Evolutionary conservation across 495 filamentous ascomycete genomes (phyloP).

Genomic region (Astrothelium macrocarpum): DNA sequence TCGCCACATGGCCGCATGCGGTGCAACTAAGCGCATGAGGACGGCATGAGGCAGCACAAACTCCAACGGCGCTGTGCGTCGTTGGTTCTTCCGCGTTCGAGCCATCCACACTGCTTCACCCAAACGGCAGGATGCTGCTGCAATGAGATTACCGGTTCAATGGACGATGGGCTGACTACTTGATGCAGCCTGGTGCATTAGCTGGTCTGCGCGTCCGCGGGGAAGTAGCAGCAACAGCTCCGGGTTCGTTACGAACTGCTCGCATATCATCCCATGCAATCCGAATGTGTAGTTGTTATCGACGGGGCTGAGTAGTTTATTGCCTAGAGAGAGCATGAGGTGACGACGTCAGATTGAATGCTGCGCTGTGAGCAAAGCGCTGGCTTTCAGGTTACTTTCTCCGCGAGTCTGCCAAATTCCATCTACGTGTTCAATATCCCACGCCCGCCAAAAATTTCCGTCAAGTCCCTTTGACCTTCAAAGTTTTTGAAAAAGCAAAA

Average conservation of each 20-base stretch:
- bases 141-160: neutral
- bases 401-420: neutral
- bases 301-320: neutral
- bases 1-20: neutral
- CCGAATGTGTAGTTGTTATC: neutral
- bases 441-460: neutral
- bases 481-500: neutral
- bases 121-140: neutral
- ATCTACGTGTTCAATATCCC: neutral
- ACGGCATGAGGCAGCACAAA: neutral
- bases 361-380: neutral
- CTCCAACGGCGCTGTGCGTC: neutral
- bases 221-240: neutral
- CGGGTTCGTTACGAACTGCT: neutral
- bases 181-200: neutral
- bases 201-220: neutral
- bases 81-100: neutral
- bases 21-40: neutral
- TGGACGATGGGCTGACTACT: neutral
- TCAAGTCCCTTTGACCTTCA: neutral
- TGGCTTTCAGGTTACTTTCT: neutral
- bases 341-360: neutral
- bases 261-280: neutral
- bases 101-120: neutral
- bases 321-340: neutral